Conservation (phyloP, 495 filamentous ascomycete genomes). For the Letharia lupina region DNA sequence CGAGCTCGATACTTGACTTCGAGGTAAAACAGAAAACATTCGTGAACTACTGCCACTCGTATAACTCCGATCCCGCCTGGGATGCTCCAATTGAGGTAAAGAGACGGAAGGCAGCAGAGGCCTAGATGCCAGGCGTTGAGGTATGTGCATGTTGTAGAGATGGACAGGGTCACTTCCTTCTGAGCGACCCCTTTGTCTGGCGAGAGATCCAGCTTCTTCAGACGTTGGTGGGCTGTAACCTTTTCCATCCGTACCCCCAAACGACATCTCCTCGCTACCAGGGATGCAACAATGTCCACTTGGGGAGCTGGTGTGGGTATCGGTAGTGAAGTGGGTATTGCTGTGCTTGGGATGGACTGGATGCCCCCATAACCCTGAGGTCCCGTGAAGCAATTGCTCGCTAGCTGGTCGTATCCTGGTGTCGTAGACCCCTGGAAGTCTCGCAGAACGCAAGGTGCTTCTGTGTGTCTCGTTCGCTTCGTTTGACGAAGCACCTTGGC, state of each 20-base stretch:
- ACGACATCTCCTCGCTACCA: constrained; percentile 10
- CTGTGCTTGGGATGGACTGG: constrained; percentile 3
- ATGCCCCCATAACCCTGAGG: constrained; percentile 8
- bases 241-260: constrained; percentile 19
- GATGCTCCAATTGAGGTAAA: constrained; percentile 12
- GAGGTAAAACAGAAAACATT: constrained; percentile 10
- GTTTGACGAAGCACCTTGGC: constrained; percentile 1
- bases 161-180: constrained; percentile 17
- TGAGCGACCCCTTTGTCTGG: constrained; percentile 13
- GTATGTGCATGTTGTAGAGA: constrained; percentile 22
- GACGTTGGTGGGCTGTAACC: constrained; percentile 16
- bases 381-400: constrained; percentile 15
- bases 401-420: constrained; percentile 14
- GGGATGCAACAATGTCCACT: constrained; percentile 7
- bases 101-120: constrained; percentile 11
- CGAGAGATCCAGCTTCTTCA: neutral
- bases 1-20: constrained; percentile 16
- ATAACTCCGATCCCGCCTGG: constrained; percentile 13
- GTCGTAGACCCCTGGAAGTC: constrained; percentile 7
- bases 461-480: constrained; percentile 3
- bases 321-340: neutral
- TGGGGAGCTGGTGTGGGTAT: neutral
- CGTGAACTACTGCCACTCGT: constrained; percentile 10
- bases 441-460: neutral
- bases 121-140: constrained; percentile 19